Evolutionary conservation across 176 grass and related monocot genomes (phyloP).

Genomic region (Triticum dicoccoides): DNA sequence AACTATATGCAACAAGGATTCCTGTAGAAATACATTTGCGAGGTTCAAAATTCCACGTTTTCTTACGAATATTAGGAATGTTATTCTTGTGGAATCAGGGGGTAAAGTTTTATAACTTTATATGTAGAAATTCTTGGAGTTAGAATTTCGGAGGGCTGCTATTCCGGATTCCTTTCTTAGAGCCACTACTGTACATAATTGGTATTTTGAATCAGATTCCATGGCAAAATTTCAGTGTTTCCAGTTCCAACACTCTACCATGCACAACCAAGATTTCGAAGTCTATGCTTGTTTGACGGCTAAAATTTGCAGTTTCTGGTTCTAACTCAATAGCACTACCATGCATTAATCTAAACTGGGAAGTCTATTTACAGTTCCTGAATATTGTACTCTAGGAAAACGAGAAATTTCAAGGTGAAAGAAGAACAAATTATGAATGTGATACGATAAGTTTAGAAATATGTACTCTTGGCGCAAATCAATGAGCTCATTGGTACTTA

Average conservation of each 20-base stretch:
- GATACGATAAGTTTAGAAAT: neutral
- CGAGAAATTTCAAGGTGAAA: neutral
- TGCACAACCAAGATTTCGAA: neutral
- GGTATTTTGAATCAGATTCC: neutral
- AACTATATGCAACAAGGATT: neutral
- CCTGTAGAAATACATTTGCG: slow-evolving; percentile 14
- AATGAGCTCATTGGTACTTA: neutral
- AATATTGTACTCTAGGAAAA: neutral
- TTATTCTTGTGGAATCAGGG: neutral
- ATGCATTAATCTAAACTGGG: neutral
- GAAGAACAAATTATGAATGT: neutral
- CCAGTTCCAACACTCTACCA: neutral
- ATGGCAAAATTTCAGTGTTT: neutral
- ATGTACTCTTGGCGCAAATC: neutral
- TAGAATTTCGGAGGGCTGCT: neutral
- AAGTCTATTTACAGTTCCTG: neutral
- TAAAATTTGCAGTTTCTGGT: neutral
- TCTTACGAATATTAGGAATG: neutral
- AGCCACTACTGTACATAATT: neutral
- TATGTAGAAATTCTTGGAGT: neutral
- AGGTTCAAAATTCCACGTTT: neutral
- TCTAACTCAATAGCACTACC: neutral
- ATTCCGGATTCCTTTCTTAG: slow-evolving; percentile 4
- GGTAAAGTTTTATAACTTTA: neutral
- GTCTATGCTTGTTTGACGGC: neutral